Conservation (phyloP, 2,329 filamentous ascomycete species). For the Diplocarpon rosae region DNA sequence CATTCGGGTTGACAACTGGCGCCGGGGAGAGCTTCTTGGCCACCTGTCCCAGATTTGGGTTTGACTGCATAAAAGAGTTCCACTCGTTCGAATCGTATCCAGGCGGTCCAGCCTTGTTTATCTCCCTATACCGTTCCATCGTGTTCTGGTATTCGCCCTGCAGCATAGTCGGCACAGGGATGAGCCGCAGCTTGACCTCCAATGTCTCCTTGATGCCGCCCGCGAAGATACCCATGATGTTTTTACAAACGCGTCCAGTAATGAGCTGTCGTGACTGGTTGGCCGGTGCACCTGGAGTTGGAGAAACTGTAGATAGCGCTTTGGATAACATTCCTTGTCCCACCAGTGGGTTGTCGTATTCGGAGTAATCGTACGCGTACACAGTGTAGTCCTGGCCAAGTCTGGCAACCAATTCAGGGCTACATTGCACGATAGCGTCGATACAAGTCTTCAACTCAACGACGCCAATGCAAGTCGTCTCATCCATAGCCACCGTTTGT, state of each 20-base stretch:
- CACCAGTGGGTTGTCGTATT: conserved; percentile 84
- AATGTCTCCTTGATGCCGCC: conserved; percentile 78
- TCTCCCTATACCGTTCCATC: conserved; percentile 48
- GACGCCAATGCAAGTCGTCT: conserved; percentile 70
- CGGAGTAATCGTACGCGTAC: conserved; percentile 93
- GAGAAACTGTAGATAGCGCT: conserved; percentile 50
- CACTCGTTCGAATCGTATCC: conserved; percentile 65
- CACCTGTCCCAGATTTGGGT: conserved; percentile 40
- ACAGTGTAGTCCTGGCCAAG: conserved; percentile 77
- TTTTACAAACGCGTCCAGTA: conserved; percentile 83
- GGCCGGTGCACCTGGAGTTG: conserved; percentile 41
- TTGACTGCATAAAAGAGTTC: conserved; percentile 65
- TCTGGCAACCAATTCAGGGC: conserved; percentile 74
- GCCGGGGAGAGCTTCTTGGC: conserved; percentile 15
- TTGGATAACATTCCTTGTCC: conserved; percentile 93
- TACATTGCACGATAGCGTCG: conserved; percentile 64
- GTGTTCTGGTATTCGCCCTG: conserved; percentile 49
- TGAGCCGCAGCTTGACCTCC: conserved; percentile 83
- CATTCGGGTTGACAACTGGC: conserved; percentile 1
- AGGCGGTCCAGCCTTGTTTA: conserved; percentile 45
- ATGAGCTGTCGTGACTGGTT: conserved; percentile 60
- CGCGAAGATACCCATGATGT: conserved; percentile 71
- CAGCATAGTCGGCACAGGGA: conserved; percentile 51
- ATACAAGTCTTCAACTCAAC: conserved; percentile 82
- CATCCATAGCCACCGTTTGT: conserved; percentile 71